Evolutionary conservation across 2,329 filamentous ascomycete species (phyloP), one percentile per base, ranked within the genome.

Genomic region (Colletotrichum shisoi): DNA sequence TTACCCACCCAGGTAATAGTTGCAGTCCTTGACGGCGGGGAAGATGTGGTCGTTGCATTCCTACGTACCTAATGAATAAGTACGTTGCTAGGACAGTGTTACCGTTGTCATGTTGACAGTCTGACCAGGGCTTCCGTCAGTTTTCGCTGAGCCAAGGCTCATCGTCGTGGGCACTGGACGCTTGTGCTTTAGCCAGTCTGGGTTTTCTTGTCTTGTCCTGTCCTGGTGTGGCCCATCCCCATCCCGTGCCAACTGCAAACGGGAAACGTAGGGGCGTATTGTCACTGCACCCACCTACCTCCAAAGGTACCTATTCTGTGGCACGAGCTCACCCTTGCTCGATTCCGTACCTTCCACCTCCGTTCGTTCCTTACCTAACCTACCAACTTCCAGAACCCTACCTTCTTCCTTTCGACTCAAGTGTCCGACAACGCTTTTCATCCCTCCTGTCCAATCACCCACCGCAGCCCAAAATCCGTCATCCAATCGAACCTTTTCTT

Each of bases 281-380:
- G 19, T 60, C 56, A 42, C 39, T 53, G 54, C 62, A 57, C 37
- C 61, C 54, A 39, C 54, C 31, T 34, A 34, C 54, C 45, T 58
- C 40, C 27, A 27, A 40, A 24, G 62, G 40, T 61, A 60, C 63
- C 51, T 34, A 34, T 8, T 44, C 21, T 54, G 31, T 49, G 57
- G 58, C 57, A 52, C 57, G 58, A 65, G 63, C 63, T 65, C 52
- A 53, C 63, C 63, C 39, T 52, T 44, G 13, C 45, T 44, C 15
- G 34, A 46, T 48, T 39, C 37, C 40, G 51, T n/a, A 17, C 17
- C 27, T 42, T 56, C 21, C 37, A 51, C 44, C 40, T n/a, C 31
- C 31, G 31, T 34, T 34, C 31, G 6, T 37, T 56, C 9, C n/a
- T 51, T 40, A 39, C 42, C 9, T 44, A 27, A 49, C 46, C 13